Conservation (phyloP, 768 basidiomycete species). For the Coprinopsis sp. region DNA sequence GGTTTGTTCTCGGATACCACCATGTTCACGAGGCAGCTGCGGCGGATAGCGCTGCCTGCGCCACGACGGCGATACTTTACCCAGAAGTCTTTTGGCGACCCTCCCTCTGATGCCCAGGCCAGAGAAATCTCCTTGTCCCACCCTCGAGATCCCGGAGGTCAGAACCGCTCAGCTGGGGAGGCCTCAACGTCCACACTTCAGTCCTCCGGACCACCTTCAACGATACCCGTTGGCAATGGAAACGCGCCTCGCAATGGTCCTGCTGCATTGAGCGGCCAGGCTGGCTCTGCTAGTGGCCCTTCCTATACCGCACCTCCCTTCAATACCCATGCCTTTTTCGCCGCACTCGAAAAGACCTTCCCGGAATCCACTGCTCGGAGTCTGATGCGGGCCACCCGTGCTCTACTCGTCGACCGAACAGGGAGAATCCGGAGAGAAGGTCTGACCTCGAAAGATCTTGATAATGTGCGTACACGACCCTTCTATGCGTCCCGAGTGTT, state of each 20-base stretch:
- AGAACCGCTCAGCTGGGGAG: constrained; percentile 9
- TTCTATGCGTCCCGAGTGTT: not conserved
- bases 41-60: not conserved
- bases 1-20: not conserved
- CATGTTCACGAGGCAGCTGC: constrained; percentile 3
- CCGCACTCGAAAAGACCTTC: constrained; percentile 67
- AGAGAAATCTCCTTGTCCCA: constrained; percentile 17
- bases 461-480: constrained; percentile 55
- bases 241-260: not conserved
- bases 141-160: constrained; percentile 17
- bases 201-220: constrained; percentile 2
- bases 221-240: constrained; percentile 1
- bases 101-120: constrained; percentile 3
- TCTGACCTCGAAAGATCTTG: constrained; percentile 70
- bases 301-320: constrained; percentile 70
- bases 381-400: constrained; percentile 81
- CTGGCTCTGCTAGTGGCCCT: constrained; percentile 20
- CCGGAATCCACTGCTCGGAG: constrained; percentile 68
- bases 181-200: constrained; percentile 10
- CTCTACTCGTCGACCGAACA: constrained; percentile 71
- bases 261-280: constrained; percentile 1
- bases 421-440: constrained; percentile 69
- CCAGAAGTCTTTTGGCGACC: constrained; percentile 14
- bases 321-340: constrained; percentile 76
- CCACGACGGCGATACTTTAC: not conserved